Evolutionary conservation across 2,329 filamentous ascomycete species (phyloP), one percentile per base, ranked within the genome.

Genomic region (Aureobasidium leucospermi): DNA sequence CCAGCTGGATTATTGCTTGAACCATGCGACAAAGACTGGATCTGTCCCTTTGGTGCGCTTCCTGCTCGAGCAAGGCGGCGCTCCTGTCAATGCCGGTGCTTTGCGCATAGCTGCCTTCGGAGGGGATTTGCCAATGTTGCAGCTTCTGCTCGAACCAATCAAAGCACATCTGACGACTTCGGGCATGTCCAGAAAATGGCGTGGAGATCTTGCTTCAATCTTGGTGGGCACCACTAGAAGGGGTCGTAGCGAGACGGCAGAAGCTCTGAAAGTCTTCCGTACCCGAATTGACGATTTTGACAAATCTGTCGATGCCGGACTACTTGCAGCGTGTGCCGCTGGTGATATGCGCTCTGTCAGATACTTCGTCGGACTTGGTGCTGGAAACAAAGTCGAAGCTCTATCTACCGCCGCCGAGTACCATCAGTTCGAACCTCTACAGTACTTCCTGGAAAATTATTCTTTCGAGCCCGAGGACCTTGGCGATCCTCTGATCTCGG

Each of bases 141-240:
- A 58, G 23, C 42, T 58, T 23, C 42, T 58, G 13, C 55, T 58
- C 23, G 55, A 58, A 41, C 55, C 55, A 16, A 41, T 58, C 42
- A 58, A 48, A 48, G 32, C 34, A 10, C 42, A 48, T 16, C 32
- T 58, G 6, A 11, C 34, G 6, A 48, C 16, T 31, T 47, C 55
- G 13, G 55, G 55, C 11, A 58, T 58, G 55, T 58, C 55, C 1
- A 58, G 55, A 34, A 58, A 58, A 48, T 58, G 55, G 55, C 31
- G 55, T 3, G 39, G 10, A 19, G 55, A 58, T 43, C 43, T 58
- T 15, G 55, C 55, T 16, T 47, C 55, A 10, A 58, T 58, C 2
- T 19, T 58, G 15, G 55, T 48, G 15, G 55, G 43, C 42, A 32
- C 55, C 1, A 48, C 43, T 6, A 31, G 39, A n/a, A 47, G 43